Evolutionary conservation across 345 rosid species (phyloP), one percentile per base, ranked within the genome.

Genomic region (Rhizophora apiculata): DNA sequence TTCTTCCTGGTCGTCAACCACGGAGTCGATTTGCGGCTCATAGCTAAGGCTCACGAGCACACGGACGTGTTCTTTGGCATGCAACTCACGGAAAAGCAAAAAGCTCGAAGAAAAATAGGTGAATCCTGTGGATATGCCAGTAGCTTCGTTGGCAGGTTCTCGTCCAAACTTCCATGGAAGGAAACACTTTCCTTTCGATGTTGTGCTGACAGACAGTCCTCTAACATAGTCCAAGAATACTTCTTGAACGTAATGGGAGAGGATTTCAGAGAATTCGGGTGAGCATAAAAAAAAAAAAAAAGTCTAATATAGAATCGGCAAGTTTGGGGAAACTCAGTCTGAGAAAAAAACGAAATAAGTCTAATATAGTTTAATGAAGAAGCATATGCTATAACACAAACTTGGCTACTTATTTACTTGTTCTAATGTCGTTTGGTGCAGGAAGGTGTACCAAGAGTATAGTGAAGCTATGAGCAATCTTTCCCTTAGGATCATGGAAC

Each of bases 81-180:
- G 79, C 87, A 93, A 6, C 87, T 92, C 15, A 29, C 65, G 22
- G 89, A 84, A 56, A 95, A 95, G 81, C 90, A 84, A 72, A 81
- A 68, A 70, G 92, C 89, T 69, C 88, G 80, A 77, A 90, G 98
- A 72, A 92, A 87, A 74, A 26, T 70, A 2, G 99, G 99, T 4
- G 98, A 90, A 76, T 82, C 81, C 68, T 84, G 90, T 67, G 98
- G 99, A 39, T 95, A 95, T 60, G 96, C 98, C 3, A 88, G 96
- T 70, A 95, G 97, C 77, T 95, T 95, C 87, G 88, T 96, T 22
- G 91, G 97, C 2, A 84, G 99, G 68, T 95, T 95, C 82, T 81
- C 93, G 63, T 84, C 89, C 43, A 92, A 92, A 78, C 93, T 95
- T 19, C 99, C 99, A 6, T 95, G 99, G 98, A 95, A 95, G 75